A percentile compares a stretch with the other conserved stretches of the same genome.
These are phyloP conservation scores for Penicillium verrucosum DNA, from an alignment of 2,329 filamentous ascomycete species.

Conservation along the genomic window DNA sequence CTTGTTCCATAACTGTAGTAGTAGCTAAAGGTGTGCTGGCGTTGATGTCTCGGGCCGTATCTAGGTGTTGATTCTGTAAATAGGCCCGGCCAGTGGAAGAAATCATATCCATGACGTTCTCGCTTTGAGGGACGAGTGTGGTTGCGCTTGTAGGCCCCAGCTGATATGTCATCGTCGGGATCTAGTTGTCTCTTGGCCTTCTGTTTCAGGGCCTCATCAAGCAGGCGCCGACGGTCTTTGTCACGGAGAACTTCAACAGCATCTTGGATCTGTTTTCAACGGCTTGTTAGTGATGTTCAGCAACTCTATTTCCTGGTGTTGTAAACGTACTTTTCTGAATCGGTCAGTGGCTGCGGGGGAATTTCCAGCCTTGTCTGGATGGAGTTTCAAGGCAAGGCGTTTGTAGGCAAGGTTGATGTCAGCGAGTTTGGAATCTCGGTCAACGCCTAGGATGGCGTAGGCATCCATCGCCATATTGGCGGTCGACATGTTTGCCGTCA, in stretches of 20 bases:
- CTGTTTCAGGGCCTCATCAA: slow-evolving; percentile 3
- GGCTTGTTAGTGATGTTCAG: background rate
- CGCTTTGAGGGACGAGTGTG: background rate
- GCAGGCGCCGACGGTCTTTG: slow-evolving; percentile 17
- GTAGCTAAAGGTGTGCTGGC: slow-evolving; percentile 13
- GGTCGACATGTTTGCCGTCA: slow-evolving; percentile 6
- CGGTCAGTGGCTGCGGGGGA: slow-evolving; percentile 6
- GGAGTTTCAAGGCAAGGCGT: slow-evolving; percentile 32
- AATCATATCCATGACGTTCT: background rate
- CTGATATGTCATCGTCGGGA: background rate
- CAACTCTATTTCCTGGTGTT: background rate
- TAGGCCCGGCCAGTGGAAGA: background rate
- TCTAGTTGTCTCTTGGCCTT: background rate
- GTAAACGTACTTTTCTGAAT: slow-evolving; percentile 26
- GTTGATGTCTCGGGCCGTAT: background rate
- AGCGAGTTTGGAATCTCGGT: slow-evolving; percentile 22
- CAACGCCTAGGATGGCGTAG: slow-evolving; percentile 31
- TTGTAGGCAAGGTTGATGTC: slow-evolving; percentile 38
- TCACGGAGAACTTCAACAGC: slow-evolving; percentile 37
- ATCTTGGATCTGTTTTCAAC: slow-evolving; percentile 28
- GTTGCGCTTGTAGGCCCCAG: background rate
- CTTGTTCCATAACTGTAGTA: slow-evolving; percentile 31
- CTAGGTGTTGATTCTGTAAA: background rate
- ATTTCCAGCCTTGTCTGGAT: slow-evolving; percentile 33
- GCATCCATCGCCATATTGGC: slow-evolving; percentile 12